Evolutionary conservation across 345 rosid species (phyloP).

Genomic region (Dimocarpus longan): DNA sequence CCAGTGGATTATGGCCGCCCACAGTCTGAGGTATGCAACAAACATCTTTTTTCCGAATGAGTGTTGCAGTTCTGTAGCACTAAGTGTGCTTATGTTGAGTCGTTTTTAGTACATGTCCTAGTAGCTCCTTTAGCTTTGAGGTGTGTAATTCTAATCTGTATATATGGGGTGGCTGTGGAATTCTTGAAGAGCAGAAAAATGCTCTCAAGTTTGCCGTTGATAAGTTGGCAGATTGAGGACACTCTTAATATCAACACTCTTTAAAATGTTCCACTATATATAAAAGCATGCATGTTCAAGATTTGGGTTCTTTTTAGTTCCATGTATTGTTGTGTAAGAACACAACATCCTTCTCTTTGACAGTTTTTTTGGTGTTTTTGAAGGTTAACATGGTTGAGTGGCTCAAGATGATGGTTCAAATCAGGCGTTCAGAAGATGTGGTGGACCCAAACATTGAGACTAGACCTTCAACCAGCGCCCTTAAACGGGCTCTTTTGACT

Average conservation of each 20-base stretch:
- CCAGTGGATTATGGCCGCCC: constrained; percentile 91
- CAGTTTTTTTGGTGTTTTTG: constrained; percentile 23
- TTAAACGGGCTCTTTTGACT: constrained; percentile 87
- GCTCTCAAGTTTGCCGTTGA: not conserved
- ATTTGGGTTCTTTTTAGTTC: constrained; percentile 1
- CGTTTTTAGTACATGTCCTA: not conserved
- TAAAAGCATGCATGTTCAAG: not conserved
- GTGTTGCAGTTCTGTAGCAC: constrained; percentile 11
- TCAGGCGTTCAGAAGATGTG: constrained; percentile 78
- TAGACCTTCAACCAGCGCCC: constrained; percentile 81
- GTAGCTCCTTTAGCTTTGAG: not conserved
- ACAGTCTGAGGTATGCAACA: constrained; percentile 68
- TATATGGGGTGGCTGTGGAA: not conserved
- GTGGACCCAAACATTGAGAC: constrained; percentile 77
- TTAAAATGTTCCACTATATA: not conserved
- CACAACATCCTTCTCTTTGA: constrained; percentile 3
- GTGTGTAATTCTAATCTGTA: not conserved
- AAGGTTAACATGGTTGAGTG: constrained; percentile 97
- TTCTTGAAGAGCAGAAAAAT: not conserved
- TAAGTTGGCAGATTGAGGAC: not conserved
- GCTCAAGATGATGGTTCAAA: constrained; percentile 92
- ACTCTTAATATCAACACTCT: not conserved
- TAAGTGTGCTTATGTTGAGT: not conserved
- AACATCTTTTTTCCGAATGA: constrained; percentile 12
- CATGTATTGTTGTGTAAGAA: not conserved